phyloP scores from a whole-genome alignment of 768 basidiomycete species.

The Boletales sp. region DNA sequence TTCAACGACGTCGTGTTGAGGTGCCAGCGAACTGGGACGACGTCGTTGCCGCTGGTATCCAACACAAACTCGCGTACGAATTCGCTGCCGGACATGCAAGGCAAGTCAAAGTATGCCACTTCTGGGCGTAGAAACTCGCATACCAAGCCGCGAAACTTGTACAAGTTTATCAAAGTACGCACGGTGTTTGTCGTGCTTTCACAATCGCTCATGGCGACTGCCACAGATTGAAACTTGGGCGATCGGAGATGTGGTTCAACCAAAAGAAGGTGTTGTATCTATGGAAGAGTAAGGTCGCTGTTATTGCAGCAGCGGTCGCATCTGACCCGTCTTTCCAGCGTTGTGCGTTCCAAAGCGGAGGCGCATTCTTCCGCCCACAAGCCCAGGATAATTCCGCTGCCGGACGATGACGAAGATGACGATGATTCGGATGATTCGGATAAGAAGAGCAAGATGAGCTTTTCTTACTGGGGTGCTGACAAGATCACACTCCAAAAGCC shows the following conservation, averaged over 20 bases:
- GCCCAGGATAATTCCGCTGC: slow-evolving; percentile 66
- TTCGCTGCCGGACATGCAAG: slow-evolving; percentile 80
- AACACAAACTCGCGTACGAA: slow-evolving; percentile 65
- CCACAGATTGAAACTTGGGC: slow-evolving; percentile 82
- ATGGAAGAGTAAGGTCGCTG: slow-evolving; percentile 79
- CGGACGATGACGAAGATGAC: slow-evolving; percentile 56
- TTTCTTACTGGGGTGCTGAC: slow-evolving; percentile 92
- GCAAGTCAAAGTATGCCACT: slow-evolving; percentile 81
- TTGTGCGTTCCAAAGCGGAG: slow-evolving; percentile 66
- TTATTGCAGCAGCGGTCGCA: neutral
- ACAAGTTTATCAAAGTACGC: slow-evolving; percentile 85
- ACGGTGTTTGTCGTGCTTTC: slow-evolving; percentile 1
- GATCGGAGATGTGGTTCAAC: slow-evolving; percentile 72
- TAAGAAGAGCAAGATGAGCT: slow-evolving; percentile 90
- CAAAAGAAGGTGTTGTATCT: slow-evolving; percentile 75
- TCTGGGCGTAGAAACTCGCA: slow-evolving; percentile 72
- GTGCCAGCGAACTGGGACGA: slow-evolving; percentile 88
- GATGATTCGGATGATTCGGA: slow-evolving; percentile 82
- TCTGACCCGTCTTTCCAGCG: slow-evolving; percentile 38
- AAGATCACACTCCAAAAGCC: slow-evolving; percentile 86
- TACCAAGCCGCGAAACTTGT: slow-evolving; percentile 84
- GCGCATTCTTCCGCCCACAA: slow-evolving; percentile 48
- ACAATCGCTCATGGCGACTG: slow-evolving; percentile 4
- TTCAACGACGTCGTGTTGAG: slow-evolving; percentile 95
- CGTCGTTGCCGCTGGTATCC: slow-evolving; percentile 73